These are phyloP conservation scores for Xylaria sp. DNA, from an alignment of 2,329 filamentous ascomycete species.

Conservation along the genomic window DNA sequence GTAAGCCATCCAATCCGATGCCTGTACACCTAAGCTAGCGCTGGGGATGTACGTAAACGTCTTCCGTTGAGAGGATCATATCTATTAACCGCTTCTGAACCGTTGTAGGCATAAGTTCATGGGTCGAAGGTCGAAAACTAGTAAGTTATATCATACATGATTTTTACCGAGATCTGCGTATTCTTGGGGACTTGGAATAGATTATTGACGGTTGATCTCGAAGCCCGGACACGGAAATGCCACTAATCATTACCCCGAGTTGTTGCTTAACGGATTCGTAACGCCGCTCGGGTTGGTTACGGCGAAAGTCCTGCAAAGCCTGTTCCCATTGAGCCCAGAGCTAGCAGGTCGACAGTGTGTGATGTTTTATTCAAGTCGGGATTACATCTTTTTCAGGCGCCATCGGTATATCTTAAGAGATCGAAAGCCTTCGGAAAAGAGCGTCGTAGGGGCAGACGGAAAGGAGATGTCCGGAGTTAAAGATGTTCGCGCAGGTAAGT, in stretches of 20 bases:
- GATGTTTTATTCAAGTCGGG: conserved; percentile 89
- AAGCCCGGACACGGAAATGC: conserved; percentile 84
- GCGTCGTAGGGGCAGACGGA: conserved; percentile 82
- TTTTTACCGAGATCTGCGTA: neutral
- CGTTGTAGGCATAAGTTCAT: conserved; percentile 59
- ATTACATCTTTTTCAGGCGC: conserved; percentile 94
- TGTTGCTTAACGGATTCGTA: conserved; percentile 93
- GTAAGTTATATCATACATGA: conserved; percentile 21
- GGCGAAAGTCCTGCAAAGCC: conserved; percentile 81
- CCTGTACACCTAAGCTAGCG: neutral
- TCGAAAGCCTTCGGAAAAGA: conserved; percentile 87
- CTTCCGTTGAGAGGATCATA: neutral
- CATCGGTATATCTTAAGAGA: conserved; percentile 95
- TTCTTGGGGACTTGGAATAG: neutral
- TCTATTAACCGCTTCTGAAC: conserved; percentile 19
- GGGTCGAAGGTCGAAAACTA: conserved; percentile 87
- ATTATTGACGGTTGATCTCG: conserved; percentile 12
- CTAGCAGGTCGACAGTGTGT: conserved; percentile 88
- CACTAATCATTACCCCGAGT: conserved; percentile 86
- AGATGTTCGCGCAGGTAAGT: conserved; percentile 73
- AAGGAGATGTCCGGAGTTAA: conserved; percentile 87
- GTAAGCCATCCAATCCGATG: conserved; percentile 42
- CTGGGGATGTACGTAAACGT: neutral
- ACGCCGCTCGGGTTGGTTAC: conserved; percentile 91
- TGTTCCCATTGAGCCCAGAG: conserved; percentile 86